Conservation (phyloP, 192 early-diverging fungal genomes). For the Coemansia sp. region DNA sequence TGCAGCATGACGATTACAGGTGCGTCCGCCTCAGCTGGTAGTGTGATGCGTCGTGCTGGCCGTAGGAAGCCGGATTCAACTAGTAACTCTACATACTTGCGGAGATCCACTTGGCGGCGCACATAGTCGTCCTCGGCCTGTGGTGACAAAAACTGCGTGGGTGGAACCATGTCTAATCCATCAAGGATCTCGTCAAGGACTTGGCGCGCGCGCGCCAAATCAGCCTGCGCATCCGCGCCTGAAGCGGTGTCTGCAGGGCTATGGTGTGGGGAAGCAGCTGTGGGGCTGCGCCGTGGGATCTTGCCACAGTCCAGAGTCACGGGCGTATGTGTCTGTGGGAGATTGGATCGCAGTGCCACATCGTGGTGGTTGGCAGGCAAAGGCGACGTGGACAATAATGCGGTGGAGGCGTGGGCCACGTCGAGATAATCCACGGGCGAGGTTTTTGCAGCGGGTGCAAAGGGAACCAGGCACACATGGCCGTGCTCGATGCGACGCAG, state of each 20-base stretch:
- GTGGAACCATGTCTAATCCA: slow-evolving; percentile 36
- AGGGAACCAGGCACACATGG: slow-evolving; percentile 44
- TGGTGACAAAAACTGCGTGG: slow-evolving; percentile 31
- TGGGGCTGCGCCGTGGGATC: too few relatives aligned
- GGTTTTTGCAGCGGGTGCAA: slow-evolving; percentile 5
- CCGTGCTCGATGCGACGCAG: slow-evolving; percentile 21
- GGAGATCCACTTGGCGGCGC: slow-evolving; percentile 57
- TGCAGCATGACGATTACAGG: slow-evolving; percentile 75
- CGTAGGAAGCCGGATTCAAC: slow-evolving; percentile 70
- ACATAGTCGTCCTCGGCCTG: slow-evolving; percentile 49
- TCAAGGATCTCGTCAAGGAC: slow-evolving; percentile 40
- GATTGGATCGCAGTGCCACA: too few relatives aligned
- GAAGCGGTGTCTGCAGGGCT: background rate
- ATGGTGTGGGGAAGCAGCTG: background rate
- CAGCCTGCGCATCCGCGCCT: background rate
- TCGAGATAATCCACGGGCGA: slow-evolving; percentile 38
- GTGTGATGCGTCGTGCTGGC: slow-evolving; percentile 51
- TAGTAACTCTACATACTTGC: slow-evolving; percentile 69
- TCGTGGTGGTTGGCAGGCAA: too few relatives aligned
- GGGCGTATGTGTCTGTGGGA: too few relatives aligned
- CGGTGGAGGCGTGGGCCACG: slow-evolving; percentile 8
- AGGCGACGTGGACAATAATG: background rate
- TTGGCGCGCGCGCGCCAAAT: slow-evolving; percentile 19
- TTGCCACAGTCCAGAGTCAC: too few relatives aligned
- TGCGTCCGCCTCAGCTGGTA: slow-evolving; percentile 62